Percentiles rank a stretch among this genome's conserved stretches.
phyloP scores from a whole-genome alignment of 345 rosid species.

The Syzygium jambos region DNA sequence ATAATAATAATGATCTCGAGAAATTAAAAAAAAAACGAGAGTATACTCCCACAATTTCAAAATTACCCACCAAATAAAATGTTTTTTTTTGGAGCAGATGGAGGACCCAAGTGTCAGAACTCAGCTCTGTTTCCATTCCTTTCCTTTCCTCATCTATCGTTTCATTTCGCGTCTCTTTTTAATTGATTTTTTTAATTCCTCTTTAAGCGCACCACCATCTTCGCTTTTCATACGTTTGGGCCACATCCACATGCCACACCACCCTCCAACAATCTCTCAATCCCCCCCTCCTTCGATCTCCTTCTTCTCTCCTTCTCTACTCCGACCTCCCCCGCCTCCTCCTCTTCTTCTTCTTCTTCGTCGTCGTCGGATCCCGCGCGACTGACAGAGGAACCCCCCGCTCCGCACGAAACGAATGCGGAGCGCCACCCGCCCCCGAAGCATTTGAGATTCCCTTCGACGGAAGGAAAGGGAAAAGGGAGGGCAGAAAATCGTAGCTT shows the following conservation, averaged over 20 bases:
- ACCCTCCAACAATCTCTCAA: not conserved
- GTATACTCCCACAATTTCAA: not conserved
- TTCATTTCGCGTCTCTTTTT: not conserved
- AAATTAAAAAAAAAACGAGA: not conserved
- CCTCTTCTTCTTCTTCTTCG: not conserved
- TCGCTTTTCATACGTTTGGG: not conserved
- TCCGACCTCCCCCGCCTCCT: not conserved
- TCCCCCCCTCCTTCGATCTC: not conserved
- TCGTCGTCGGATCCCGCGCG: not conserved
- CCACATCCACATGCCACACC: not conserved
- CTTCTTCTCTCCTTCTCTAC: not conserved
- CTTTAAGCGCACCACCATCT: not conserved
- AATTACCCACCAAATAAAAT: not conserved
- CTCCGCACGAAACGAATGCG: not conserved
- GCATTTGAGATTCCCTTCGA: not conserved
- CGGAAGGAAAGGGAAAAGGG: not conserved
- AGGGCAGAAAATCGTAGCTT: not conserved
- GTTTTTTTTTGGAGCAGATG: not conserved
- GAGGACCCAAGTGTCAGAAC: not conserved
- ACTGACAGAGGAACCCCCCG: not conserved
- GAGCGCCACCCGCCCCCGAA: not conserved
- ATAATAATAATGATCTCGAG: not conserved
- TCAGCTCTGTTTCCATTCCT: too few species aligned
- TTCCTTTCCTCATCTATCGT: not conserved
- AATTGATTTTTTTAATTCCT: not conserved